Conservation (phyloP, 78 protist genomes). For the Planoprotostelium fungivorum region DNA sequence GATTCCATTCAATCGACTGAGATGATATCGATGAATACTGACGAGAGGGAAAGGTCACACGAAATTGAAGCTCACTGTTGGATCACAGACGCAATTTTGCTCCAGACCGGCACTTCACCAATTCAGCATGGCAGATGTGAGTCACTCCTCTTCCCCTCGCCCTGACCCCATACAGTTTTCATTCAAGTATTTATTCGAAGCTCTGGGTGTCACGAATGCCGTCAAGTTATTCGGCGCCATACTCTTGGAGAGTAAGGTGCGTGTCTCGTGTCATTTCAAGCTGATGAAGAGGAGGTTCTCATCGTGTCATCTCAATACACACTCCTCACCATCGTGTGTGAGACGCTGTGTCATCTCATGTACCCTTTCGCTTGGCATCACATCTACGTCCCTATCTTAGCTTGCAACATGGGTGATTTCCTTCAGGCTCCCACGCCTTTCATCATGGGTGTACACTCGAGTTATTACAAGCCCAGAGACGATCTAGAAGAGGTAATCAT, state of each 20-base stretch:
- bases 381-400: constrained; percentile 62
- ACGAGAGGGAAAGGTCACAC: neutral
- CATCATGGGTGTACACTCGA: constrained; percentile 53
- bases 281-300: constrained; percentile 6
- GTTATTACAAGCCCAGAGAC: neutral
- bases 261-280: neutral
- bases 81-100: neutral
- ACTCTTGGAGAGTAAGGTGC: constrained; percentile 21
- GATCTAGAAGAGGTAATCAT: neutral
- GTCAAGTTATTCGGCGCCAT: constrained; percentile 7
- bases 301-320: constrained; percentile 26
- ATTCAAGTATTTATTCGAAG: constrained; percentile 26
- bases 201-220: constrained; percentile 24
- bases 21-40: constrained; percentile 11
- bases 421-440: constrained; percentile 71
- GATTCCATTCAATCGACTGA: neutral
- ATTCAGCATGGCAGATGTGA: neutral
- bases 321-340: constrained; percentile 40
- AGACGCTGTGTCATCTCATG: constrained; percentile 26
- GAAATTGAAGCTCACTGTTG: neutral
- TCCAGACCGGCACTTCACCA: neutral
- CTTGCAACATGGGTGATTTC: constrained; percentile 29
- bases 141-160: neutral
- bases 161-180: constrained; percentile 10
- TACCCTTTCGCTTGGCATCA: constrained; percentile 70